phyloP scores from a whole-genome alignment of 2,329 filamentous ascomycete species.

The Epichloe elymi region DNA sequence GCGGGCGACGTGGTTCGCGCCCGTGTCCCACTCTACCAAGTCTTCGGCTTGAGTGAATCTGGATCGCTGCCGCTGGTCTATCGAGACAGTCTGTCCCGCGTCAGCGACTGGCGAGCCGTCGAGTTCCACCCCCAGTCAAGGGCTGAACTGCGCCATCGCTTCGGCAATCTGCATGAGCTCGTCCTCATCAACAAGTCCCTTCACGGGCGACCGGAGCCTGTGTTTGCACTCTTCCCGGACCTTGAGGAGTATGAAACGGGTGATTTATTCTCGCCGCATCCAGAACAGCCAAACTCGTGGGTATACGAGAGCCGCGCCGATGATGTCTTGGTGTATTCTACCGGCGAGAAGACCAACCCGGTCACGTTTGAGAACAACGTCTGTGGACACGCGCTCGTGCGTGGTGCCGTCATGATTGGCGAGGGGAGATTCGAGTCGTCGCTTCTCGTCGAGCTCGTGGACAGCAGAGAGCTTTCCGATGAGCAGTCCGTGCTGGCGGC shows the following conservation, averaged over 20 bases:
- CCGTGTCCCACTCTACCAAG: background rate
- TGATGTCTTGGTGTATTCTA: constrained; percentile 5
- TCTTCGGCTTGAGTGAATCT: constrained; percentile 2
- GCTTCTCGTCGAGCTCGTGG: background rate
- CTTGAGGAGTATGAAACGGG: constrained; percentile 1
- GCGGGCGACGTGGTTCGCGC: background rate
- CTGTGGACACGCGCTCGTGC: constrained; percentile 1
- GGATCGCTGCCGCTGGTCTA: constrained; percentile 2
- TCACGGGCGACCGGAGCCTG: background rate
- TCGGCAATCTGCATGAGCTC: constrained; percentile 1
- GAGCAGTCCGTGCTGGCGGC: background rate
- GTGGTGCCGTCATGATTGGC: constrained; percentile 3
- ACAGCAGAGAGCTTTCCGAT: background rate
- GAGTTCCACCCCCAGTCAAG: constrained; percentile 1
- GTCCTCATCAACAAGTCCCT: background rate
- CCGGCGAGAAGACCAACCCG: constrained; percentile 7
- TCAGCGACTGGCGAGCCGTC: constrained; percentile 1
- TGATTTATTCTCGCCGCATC: constrained; percentile 3
- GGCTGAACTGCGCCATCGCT: constrained; percentile 1
- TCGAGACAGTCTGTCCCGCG: background rate
- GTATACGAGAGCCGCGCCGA: constrained; percentile 1
- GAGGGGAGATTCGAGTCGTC: background rate
- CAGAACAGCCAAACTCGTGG: constrained; percentile 1
- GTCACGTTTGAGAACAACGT: constrained; percentile 2
- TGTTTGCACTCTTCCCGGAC: background rate